Evolutionary conservation across 345 rosid genomes (phyloP), one percentile per base, ranked within the genome.

Genomic region (Moricandia moricandioides): DNA sequence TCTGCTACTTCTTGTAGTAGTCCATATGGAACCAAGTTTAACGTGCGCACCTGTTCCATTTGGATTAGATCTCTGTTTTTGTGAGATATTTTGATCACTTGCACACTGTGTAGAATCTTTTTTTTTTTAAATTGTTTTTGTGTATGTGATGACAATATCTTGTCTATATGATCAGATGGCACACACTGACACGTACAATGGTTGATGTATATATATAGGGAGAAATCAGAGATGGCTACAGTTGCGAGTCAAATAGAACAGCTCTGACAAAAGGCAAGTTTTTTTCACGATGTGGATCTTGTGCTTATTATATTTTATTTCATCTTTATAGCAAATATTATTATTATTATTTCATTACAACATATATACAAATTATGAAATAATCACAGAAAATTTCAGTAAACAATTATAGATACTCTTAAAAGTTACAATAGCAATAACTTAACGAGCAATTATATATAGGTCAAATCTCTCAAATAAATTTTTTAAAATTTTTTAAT

Each of bases 1-100:
- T 78, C 81, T 14, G 52, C 54, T 43, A 72, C 81, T 62, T 73
- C 78, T 67, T 67, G 58, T 35, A 78, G 78, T 21, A 78, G 78
- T 21, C 68, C 72, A 40, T 60, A 71, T 34, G 81, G 59, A 37
- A 72, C 8, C 35, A 43, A 30, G 59, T n/a, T 39, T 52, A 61
- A 72, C 65, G 73, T 78, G 58, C 29, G 56, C 7, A 55, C 74
- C 47, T 61, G 66, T 17, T 73, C 81, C 78, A 73, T 78, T 61
- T 8, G 34, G 70, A 29, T 58, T 8, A 45, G 62, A 30, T 60
- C 69, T 62, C 3, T 59, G 17, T 59, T 14, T 14, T 56, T 10
- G 24, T 30, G 56, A 49, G 12, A 45, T 58, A 71, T 35, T 21
- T 11, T 3, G 49, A 66, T 72, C 68, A 66, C 37, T 65, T 70